phyloP scores from a whole-genome alignment of 176 grass and related monocot genomes.

The Avena sativa region DNA sequence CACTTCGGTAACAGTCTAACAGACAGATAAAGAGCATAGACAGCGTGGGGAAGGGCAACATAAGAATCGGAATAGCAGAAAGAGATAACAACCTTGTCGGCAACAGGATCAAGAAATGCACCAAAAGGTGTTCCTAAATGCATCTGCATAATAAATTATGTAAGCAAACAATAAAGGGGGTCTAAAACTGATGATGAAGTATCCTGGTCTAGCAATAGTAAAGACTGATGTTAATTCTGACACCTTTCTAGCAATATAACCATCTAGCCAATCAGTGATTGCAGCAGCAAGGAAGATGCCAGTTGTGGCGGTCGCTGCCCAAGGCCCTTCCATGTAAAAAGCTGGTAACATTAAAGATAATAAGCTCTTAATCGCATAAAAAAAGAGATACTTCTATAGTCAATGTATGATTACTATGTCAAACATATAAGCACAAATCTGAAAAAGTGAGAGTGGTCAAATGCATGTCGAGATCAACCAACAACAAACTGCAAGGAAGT shows the following conservation, averaged over 20 bases:
- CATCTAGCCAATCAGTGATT: slow-evolving; percentile 97
- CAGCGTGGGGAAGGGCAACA: background rate
- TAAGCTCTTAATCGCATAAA: background rate
- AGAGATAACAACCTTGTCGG: slow-evolving; percentile 84
- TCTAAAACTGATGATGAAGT: background rate
- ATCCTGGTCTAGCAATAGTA: slow-evolving; percentile 33
- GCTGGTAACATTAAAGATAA: slow-evolving; percentile 58
- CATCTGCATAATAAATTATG: slow-evolving; percentile 65
- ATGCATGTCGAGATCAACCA: background rate
- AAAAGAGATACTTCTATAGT: slow-evolving; percentile 22
- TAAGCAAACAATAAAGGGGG: slow-evolving; percentile 28
- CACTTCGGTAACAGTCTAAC: background rate
- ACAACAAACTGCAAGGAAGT: slow-evolving; percentile 10
- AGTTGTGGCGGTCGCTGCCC: slow-evolving; percentile 88
- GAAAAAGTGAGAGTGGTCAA: background rate
- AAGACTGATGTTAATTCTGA: slow-evolving; percentile 18
- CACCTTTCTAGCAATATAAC: slow-evolving; percentile 98
- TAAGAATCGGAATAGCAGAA: slow-evolving; percentile 24
- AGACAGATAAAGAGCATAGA: slow-evolving; percentile 2
- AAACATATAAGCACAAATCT: slow-evolving; percentile 26
- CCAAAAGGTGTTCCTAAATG: slow-evolving; percentile 92
- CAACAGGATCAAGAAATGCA: slow-evolving; percentile 99
- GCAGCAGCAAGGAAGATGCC: slow-evolving; percentile 92
- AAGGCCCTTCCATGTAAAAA: slow-evolving; percentile 82
- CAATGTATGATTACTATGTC: slow-evolving; percentile 21